phyloP scores from a whole-genome alignment of 768 basidiomycete species.

The Russula foetens region DNA sequence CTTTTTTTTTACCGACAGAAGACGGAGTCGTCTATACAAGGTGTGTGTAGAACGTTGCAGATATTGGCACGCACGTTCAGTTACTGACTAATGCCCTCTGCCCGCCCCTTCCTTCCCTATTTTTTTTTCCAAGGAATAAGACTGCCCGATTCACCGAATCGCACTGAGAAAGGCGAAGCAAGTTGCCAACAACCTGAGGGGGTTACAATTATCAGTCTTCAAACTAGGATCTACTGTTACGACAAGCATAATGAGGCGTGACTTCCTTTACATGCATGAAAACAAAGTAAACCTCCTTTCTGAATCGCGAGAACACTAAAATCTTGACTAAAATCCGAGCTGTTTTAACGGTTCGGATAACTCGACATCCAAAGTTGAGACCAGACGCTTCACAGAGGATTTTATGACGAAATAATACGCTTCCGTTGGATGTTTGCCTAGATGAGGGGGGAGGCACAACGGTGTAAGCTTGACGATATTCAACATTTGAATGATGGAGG shows the following conservation, averaged over 20 bases:
- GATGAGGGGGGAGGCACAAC: not conserved
- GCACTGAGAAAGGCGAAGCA: no score
- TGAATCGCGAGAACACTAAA: not conserved
- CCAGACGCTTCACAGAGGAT: not conserved
- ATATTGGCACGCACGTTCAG: slow-evolving; percentile 27
- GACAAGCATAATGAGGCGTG: no score
- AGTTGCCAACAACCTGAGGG: no score
- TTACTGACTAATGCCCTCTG: no score
- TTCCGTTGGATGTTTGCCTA: not conserved
- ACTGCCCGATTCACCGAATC: no score
- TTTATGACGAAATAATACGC: not conserved
- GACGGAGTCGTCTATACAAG: slow-evolving; percentile 59
- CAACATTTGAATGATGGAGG: not conserved
- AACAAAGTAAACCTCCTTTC: not conserved
- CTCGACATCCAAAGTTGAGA: not conserved
- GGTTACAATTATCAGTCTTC: no score
- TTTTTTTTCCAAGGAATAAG: no score
- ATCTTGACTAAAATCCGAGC: not conserved
- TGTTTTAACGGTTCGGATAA: not conserved
- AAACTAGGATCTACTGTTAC: no score
- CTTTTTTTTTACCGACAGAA: slow-evolving; percentile 42
- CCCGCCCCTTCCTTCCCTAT: no score
- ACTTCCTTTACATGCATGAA: no score
- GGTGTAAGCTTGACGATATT: not conserved
- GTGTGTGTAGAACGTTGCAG: slow-evolving; percentile 49